Base-by-base conservation (phyloP, 768 basidiomycete species). In the Hirschioporus abietinus region DNA sequence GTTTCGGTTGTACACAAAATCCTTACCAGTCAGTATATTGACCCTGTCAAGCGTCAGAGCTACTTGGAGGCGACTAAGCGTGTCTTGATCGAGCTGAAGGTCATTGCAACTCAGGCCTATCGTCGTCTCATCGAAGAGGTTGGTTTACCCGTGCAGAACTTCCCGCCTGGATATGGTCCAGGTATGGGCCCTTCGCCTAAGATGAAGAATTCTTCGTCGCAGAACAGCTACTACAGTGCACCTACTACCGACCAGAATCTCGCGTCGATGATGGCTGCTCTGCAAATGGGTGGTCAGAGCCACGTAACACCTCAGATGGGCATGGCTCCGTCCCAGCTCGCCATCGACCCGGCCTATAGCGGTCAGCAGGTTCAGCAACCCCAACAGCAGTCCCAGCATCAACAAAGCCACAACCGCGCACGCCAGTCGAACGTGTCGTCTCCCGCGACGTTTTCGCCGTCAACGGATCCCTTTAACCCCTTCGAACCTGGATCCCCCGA, bases 1-100 rank as follows among this genome's bases (percentile, higher is more conserved):
- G 90, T 96, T 63, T 90, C 94, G 5, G 91, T 95, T 35, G 88
- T 96, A 26, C 91, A 92, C 77, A 99, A 99, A 77, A 91, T 98
- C 68, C 77, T 98, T 70, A 92, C 91, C 12, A 95, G 91, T 74
- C 84, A 91, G 10, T 93, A 90, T 80, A 83, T 98, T 69, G 90
- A 94, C 63, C 85, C 86, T 15, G 72, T 77, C 6, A 86, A 89
- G 71, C 92, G 90, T 74, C 80, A 81, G 18, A 79, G 79, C 58
- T 91, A 92, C 71, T 80, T 94, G 3, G 95, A 95, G 71, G 91
- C 93, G 7, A 93, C 93, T 35, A 95, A 95, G 74, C 87, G 92
- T 10, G 95, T 96, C 30, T 79, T 99, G 67, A 92, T 93, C 60
- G 90, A 92, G 72, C 81, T 99, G 66, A 95, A 96, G 79, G 96